Evolutionary conservation across 768 basidiomycete species (phyloP).

Genomic region (Termitomyces titanicus): DNA sequence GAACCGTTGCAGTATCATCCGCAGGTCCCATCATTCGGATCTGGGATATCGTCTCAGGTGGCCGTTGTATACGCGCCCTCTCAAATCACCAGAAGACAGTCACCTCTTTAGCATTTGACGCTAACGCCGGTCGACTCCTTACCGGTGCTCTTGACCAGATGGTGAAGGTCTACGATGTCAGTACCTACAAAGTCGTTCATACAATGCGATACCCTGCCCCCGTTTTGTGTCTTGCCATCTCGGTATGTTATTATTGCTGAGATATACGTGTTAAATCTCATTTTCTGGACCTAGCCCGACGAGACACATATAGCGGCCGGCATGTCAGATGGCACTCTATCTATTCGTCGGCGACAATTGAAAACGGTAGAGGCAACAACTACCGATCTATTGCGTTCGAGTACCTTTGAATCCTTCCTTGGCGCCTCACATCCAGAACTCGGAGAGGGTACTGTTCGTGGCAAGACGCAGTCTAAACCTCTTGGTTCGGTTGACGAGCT

Average conservation of each 20-base stretch:
- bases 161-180: slow-evolving; percentile 98
- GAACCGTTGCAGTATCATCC: slow-evolving; percentile 78
- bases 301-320: slow-evolving; percentile 95
- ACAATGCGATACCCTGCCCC: slow-evolving; percentile 98
- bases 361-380: slow-evolving; percentile 57
- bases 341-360: slow-evolving; percentile 84
- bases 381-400: slow-evolving; percentile 41
- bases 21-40: slow-evolving; percentile 91
- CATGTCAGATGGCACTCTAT: slow-evolving; percentile 98
- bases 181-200: slow-evolving; percentile 92
- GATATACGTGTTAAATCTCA: slow-evolving; percentile 8
- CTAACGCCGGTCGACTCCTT: slow-evolving; percentile 72
- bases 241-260: slow-evolving; percentile 48
- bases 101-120: slow-evolving; percentile 81
- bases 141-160: slow-evolving; percentile 94
- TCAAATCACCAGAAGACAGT: slow-evolving; percentile 99
- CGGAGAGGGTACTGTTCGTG: slow-evolving; percentile 45
- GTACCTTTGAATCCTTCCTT: slow-evolving; percentile 67
- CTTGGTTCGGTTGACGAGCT: slow-evolving; percentile 71
- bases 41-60: slow-evolving; percentile 94
- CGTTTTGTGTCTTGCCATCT: slow-evolving; percentile 84
- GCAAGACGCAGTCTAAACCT: slow-evolving; percentile 45
- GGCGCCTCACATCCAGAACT: slow-evolving; percentile 49
- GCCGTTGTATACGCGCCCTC: slow-evolving; percentile 83
- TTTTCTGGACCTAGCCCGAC: slow-evolving; percentile 61